These are phyloP conservation scores for Blastobotrys malaysiensis DNA, from an alignment of 1,139 yeast species.

Conservation along the genomic window DNA sequence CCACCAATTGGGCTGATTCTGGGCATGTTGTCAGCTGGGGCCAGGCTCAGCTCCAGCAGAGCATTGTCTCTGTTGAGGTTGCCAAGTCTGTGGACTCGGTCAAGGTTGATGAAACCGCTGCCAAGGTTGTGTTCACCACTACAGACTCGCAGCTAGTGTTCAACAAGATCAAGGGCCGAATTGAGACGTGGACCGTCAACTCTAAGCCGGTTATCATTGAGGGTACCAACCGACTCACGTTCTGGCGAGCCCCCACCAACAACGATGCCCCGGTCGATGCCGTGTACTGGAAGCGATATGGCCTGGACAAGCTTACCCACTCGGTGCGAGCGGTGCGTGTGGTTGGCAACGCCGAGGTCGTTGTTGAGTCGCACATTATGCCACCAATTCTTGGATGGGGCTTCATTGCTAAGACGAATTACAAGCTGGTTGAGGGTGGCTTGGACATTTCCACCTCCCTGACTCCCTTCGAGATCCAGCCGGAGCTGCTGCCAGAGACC, in stretches of 20 bases:
- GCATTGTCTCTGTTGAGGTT: constrained; percentile 24
- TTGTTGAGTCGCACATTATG: constrained; percentile 8
- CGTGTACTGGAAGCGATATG: constrained; percentile 21
- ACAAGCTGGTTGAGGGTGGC: constrained; percentile 9
- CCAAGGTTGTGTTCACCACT: not conserved
- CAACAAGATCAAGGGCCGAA: constrained; percentile 16
- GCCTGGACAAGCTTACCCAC: constrained; percentile 17
- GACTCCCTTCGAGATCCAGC: constrained; percentile 8
- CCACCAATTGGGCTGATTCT: constrained; percentile 16
- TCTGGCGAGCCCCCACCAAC: constrained; percentile 32
- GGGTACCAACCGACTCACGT: constrained; percentile 20
- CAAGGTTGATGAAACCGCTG: constrained; percentile 7
- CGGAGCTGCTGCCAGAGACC: constrained; percentile 11
- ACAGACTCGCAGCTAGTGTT: constrained; percentile 12
- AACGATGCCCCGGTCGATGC: constrained; percentile 26
- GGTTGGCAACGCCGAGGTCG: constrained; percentile 2
- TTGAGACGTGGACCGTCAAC: constrained; percentile 18
- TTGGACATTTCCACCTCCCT: constrained; percentile 9
- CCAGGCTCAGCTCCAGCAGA: constrained; percentile 19
- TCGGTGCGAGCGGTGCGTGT: constrained; percentile 8
- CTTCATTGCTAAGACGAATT: constrained; percentile 7
- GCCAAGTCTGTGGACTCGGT: not conserved
- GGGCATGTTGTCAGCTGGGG: constrained; percentile 28
- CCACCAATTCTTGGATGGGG: constrained; percentile 23
- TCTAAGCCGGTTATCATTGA: constrained; percentile 14